Evolutionary conservation across 768 basidiomycete genomes (phyloP).

Genomic region (Mycena maculata): DNA sequence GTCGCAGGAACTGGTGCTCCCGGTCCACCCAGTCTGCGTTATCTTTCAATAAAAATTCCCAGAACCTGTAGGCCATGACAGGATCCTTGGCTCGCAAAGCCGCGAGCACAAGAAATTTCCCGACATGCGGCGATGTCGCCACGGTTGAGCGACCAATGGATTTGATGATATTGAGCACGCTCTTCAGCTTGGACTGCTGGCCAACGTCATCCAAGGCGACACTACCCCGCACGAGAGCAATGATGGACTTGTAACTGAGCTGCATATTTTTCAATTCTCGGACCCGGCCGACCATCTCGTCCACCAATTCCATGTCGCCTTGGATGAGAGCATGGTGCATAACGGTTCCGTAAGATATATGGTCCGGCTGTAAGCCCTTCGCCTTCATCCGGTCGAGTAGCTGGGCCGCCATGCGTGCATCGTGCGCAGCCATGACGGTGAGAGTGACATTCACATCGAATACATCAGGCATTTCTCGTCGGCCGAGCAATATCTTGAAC

Average conservation of each 20-base stretch:
- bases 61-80: conserved; percentile 68
- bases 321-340: conserved; percentile 66
- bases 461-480: conserved; percentile 67
- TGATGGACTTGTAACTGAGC: conserved; percentile 62
- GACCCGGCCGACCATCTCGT: conserved; percentile 54
- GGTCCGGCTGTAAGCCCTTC: conserved; percentile 62
- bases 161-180: conserved; percentile 56
- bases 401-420: conserved; percentile 57
- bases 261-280: conserved; percentile 46
- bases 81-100: conserved; percentile 64
- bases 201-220: conserved; percentile 42
- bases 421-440: conserved; percentile 60
- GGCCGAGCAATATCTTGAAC: conserved; percentile 58
- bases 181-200: conserved; percentile 50
- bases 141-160: conserved; percentile 48
- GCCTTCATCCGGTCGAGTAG: conserved; percentile 65
- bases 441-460: conserved; percentile 76
- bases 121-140: conserved; percentile 59
- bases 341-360: conserved; percentile 69
- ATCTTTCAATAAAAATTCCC: conserved; percentile 59
- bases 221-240: conserved; percentile 58
- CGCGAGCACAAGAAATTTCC: conserved; percentile 60
- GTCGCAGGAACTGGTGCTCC: conserved; percentile 58
- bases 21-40: conserved; percentile 61
- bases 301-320: conserved; percentile 57